These are phyloP conservation scores for Cladosporium sp. DNA, from an alignment of 2,329 filamentous ascomycete genomes.

Conservation along the genomic window DNA sequence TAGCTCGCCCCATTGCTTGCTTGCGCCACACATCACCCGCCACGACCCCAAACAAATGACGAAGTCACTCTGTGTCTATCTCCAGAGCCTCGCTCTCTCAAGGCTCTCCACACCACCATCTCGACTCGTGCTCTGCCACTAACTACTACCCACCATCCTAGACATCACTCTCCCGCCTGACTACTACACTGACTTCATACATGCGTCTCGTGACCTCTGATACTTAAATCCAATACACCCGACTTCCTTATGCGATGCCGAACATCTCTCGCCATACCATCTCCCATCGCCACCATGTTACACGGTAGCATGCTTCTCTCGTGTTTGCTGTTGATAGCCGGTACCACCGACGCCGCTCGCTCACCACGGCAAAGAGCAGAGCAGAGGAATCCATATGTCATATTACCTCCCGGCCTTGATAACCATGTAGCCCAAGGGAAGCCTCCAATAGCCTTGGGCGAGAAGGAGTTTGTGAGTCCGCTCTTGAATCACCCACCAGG, in stretches of 20 bases:
- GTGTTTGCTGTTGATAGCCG: constrained; percentile 18
- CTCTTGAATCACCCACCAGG: neutral
- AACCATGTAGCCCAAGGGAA: constrained; percentile 11
- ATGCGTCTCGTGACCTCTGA: constrained; percentile 1
- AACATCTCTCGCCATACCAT: constrained; percentile 10
- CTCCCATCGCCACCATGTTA: constrained; percentile 17
- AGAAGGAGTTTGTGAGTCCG: constrained; percentile 27
- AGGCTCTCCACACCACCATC: neutral
- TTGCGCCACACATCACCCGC: neutral
- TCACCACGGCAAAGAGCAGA: constrained; percentile 18
- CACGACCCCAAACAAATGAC: constrained; percentile 13
- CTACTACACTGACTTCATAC: neutral
- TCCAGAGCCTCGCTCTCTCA: too few species aligned
- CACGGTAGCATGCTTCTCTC: constrained; percentile 20
- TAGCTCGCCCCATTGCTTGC: too few species aligned
- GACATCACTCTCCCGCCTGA: neutral
- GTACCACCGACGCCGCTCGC: constrained; percentile 18
- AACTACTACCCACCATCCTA: neutral
- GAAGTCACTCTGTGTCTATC: neutral
- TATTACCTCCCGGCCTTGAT: constrained; percentile 20
- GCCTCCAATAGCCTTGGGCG: constrained; percentile 19
- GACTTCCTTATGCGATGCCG: constrained; percentile 21
- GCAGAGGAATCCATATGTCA: constrained; percentile 19
- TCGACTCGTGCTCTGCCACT: neutral
- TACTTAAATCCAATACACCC: neutral